These are phyloP conservation scores for Saraca asoca DNA, from an alignment of 331 rosid genomes.

Conservation along the genomic window DNA sequence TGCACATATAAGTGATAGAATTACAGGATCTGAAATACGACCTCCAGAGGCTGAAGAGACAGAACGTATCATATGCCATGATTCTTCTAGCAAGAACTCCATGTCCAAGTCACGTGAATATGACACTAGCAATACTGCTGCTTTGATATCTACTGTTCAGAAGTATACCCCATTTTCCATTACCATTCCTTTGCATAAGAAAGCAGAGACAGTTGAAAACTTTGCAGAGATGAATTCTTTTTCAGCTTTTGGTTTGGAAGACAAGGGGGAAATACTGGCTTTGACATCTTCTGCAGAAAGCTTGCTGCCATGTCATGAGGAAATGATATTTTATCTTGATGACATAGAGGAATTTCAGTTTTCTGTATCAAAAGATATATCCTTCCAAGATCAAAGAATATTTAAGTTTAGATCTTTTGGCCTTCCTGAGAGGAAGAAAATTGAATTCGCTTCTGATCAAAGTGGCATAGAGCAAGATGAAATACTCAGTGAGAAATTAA, in stretches of 20 bases:
- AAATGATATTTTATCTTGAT: constrained; percentile 45
- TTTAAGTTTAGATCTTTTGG: constrained; percentile 50
- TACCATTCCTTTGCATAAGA: constrained; percentile 31
- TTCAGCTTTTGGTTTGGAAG: constrained; percentile 13
- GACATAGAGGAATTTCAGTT: constrained; percentile 54
- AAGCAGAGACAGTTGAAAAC: constrained; percentile 22
- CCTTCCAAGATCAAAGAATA: constrained; percentile 49
- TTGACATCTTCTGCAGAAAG: constrained; percentile 42
- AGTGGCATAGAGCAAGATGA: constrained; percentile 20
- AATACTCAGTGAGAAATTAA: constrained; percentile 41
- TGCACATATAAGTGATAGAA: constrained; percentile 26
- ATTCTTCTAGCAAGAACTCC: constrained; percentile 29
- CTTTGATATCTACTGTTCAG: constrained; percentile 32
- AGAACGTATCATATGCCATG: constrained; percentile 24
- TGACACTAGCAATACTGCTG: constrained; percentile 29
- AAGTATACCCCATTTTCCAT: constrained; percentile 36
- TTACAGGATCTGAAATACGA: constrained; percentile 36
- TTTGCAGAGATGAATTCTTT: background rate
- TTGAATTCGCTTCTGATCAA: constrained; percentile 20
- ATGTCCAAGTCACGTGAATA: constrained; percentile 22
- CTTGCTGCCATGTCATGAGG: constrained; percentile 35
- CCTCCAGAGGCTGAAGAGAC: constrained; percentile 40
- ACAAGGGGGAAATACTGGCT: constrained; percentile 26
- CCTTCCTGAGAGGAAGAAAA: constrained; percentile 24
- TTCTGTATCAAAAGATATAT: constrained; percentile 36